Evolutionary conservation across 2,329 filamentous ascomycete genomes (phyloP).

Genomic region (Hawksworthiomyces lignivorus): DNA sequence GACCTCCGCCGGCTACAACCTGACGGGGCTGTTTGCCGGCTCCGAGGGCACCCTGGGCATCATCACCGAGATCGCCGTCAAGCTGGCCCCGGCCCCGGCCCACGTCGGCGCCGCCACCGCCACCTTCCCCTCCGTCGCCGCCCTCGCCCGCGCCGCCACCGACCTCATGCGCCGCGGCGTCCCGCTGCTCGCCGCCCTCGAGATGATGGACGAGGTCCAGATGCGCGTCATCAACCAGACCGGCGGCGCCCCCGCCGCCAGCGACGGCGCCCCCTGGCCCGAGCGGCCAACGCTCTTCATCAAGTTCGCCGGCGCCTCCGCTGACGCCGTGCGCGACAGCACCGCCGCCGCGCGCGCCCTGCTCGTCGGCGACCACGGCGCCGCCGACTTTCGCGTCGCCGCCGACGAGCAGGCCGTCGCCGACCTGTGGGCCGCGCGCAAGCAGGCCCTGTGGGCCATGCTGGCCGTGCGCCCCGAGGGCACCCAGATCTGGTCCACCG

Average conservation of each 20-base stretch:
- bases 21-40: conserved; percentile 61
- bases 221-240: conserved; percentile 4
- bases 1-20: conserved; percentile 63
- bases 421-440: conserved; percentile 68
- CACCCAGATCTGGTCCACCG: conserved; percentile 68
- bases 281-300: conserved; percentile 69
- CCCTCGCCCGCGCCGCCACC: conserved; percentile 54
- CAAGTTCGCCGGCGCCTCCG: conserved; percentile 68
- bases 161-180: conserved; percentile 25
- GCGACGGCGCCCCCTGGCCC: too few species aligned
- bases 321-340: too few species aligned
- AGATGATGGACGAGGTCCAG: conserved; percentile 1
- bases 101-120: conserved; percentile 59
- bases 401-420: conserved; percentile 49
- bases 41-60: conserved; percentile 61
- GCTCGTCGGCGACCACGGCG: too few species aligned
- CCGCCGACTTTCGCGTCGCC: background rate
- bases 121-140: conserved; percentile 49
- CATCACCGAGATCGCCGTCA: conserved; percentile 36
- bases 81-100: conserved; percentile 56
- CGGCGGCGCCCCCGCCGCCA: too few species aligned
- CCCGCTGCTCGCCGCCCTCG: conserved; percentile 5
- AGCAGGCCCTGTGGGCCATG: conserved; percentile 66
- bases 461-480: conserved; percentile 55
- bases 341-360: too few species aligned